Evolutionary conservation across 768 basidiomycete genomes (phyloP), one percentile per base, ranked within the genome.

Genomic region (Tephrocybe sp.): DNA sequence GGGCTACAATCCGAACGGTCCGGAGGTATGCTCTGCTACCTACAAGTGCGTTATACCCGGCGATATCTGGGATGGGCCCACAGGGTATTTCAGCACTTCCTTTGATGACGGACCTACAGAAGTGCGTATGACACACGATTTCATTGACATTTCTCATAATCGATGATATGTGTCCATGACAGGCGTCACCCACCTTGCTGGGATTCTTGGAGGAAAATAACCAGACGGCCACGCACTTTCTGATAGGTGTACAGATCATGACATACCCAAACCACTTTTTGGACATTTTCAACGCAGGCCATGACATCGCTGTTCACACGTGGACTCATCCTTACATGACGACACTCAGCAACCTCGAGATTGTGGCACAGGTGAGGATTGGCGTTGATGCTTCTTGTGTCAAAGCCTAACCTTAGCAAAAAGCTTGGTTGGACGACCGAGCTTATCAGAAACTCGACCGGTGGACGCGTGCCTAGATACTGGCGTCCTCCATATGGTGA

Each of bases 401-500:
- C 36, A 19, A n/a, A 36, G 31, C 48, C 13, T 33, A 34, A 40
- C 11, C 35, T 54, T 49, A 19, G 14, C 43, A n/a, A 9, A 47
- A 45, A 83, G 74, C 73, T 94, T 49, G 92, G 91, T 10, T 93
- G 87, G 85, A 84, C 89, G 3, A 76, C 86, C 70, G 79, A 84
- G 65, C 68, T 94, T 54, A 87, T 94, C 53, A 80, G 84, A 57
- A 84, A 92, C 64, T 84, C 84, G 1, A 90, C 85, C 4, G 87
- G 87, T 33, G 95, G 95, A 3, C 78, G 80, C 11, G 59, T 84
- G 10, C 75, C 79, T 1, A 69, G 68, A 41, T 94, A 76, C 74
- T 97, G 93, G 93, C 72, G 92, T n/a, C 91, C 91, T 1, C 92
- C 92, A 7, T 92, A 81, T 62, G 91, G 90, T 31, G 89, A 95